Percentiles rank a stretch among this genome's conserved stretches.
Evolutionary conservation across 768 basidiomycete species (phyloP).

Genomic region (Suillus spraguei): DNA sequence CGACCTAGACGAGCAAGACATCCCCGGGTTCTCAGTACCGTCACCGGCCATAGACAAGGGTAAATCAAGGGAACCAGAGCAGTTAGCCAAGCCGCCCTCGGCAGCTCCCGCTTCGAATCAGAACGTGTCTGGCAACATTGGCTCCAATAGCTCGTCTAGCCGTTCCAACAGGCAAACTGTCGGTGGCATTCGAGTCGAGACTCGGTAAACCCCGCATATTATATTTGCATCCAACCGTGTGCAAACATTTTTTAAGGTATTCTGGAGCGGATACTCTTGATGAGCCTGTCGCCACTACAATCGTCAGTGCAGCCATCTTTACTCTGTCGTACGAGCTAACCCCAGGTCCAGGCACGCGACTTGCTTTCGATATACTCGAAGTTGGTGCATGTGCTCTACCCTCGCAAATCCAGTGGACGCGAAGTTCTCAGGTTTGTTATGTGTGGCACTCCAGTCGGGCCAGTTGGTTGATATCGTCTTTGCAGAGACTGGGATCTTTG

Average conservation of each 20-base stretch:
- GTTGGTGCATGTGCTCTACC: constrained; percentile 91
- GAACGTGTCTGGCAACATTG: constrained; percentile 72
- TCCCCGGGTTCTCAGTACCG: constrained; percentile 79
- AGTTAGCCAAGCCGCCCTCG: constrained; percentile 46
- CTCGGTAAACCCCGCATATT: constrained; percentile 55
- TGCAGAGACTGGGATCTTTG: constrained; percentile 96
- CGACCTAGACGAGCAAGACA: constrained; percentile 79
- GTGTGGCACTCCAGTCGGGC: constrained; percentile 1
- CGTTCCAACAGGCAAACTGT: constrained; percentile 62
- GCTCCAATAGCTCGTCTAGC: constrained; percentile 46
- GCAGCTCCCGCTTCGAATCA: constrained; percentile 36
- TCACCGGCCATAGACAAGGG: constrained; percentile 63
- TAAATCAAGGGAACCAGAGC: constrained; percentile 64
- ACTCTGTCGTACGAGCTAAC: constrained; percentile 14
- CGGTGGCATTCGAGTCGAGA: constrained; percentile 89
- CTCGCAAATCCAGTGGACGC: constrained; percentile 69
- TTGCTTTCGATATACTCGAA: constrained; percentile 90
- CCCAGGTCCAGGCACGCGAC: constrained; percentile 70
- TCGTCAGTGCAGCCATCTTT: constrained; percentile 54
- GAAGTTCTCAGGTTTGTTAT: constrained; percentile 74
- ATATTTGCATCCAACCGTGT: neutral
- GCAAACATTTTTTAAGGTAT: constrained; percentile 44
- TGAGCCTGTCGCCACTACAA: constrained; percentile 87
- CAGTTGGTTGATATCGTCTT: constrained; percentile 9
- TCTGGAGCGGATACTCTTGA: constrained; percentile 89